Base-by-base conservation (phyloP, 495 filamentous ascomycete species). In the Aspergillus egyptiacus region DNA sequence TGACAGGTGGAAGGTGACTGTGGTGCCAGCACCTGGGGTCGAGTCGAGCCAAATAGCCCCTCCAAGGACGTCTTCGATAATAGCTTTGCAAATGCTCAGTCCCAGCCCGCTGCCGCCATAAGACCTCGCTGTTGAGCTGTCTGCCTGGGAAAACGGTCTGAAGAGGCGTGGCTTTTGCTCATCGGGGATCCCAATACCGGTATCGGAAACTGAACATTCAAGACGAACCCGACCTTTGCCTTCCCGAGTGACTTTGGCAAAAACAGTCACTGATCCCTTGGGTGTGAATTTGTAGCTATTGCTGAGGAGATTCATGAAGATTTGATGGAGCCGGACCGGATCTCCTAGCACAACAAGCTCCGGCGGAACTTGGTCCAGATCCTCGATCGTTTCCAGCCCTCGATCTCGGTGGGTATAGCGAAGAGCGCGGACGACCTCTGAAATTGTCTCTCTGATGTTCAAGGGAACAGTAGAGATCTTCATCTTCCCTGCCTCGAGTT, bases 221-320 rank as follows among this genome's bases (percentile, higher is more conserved):
- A 95, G 67, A 41, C 78, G 81, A 8, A 90, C 81, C 33, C 69
- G 76, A 33, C 87, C 80, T 10, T 79, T 72, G 38, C 79, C 81
- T 65, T 95, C 87, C 13, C 75, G 70, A 34, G 85, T 81, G 23
- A 86, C 79, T 46, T 69, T 77, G 6, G 87, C 85, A 44, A 77
- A 77, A 44, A 95, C 87, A 3, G 84, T 89, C 40, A 96, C 86
- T 10, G 85, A 85, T 6, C 90, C 90, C 51, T 85, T 78, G 30
- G 87, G 83, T 0, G 90, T 96, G 65, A 96, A 96, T 60, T 96
- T 96, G 64, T 96, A 84, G 63, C 85, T 89, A 70, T 96, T 96
- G 55, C 87, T 86, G 27, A 96, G 85, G 18, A 95, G 76, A 52
- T 96, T 96, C 70, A 93, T 93, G 48, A 96, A 81, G 3, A 95